These are phyloP conservation scores for Penicillium sp. DNA, from an alignment of 2,329 filamentous ascomycete species.

Conservation along the genomic window DNA sequence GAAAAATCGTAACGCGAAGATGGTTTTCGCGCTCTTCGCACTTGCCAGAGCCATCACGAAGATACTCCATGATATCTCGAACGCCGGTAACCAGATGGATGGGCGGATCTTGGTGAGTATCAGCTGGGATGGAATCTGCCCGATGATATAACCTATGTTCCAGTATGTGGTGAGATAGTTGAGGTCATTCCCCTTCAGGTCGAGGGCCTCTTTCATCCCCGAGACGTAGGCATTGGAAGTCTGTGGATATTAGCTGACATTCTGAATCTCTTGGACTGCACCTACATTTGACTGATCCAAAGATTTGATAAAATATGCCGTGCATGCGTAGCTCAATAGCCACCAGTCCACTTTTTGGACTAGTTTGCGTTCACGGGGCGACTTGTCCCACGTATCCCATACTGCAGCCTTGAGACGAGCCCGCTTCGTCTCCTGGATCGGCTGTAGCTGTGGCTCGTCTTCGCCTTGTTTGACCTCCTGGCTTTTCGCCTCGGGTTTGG, in stretches of 20 bases:
- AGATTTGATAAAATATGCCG: conserved; percentile 42
- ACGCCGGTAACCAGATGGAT: conserved; percentile 17
- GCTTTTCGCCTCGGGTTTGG: background rate
- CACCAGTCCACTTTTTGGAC: conserved; percentile 39
- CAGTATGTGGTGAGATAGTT: conserved; percentile 47
- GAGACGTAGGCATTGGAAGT: conserved; percentile 36
- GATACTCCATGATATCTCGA: conserved; percentile 32
- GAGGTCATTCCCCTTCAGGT: conserved; percentile 42
- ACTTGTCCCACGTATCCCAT: conserved; percentile 7
- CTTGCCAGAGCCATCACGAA: conserved; percentile 25
- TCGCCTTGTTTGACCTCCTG: background rate
- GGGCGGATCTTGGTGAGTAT: conserved; percentile 21
- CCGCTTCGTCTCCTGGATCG: background rate
- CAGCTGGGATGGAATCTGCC: conserved; percentile 27
- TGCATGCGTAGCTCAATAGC: conserved; percentile 39
- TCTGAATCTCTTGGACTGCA: background rate
- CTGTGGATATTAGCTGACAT: background rate
- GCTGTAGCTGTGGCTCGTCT: background rate
- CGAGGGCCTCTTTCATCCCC: conserved; percentile 44
- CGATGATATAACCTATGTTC: conserved; percentile 42
- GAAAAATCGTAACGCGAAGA: conserved; percentile 41
- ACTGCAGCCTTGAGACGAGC: background rate
- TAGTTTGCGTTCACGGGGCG: conserved; percentile 23
- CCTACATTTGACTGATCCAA: conserved; percentile 14
- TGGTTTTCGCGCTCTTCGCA: conserved; percentile 31